Conservation (phyloP, 768 basidiomycete genomes). For the Lentinula guzmanii region DNA sequence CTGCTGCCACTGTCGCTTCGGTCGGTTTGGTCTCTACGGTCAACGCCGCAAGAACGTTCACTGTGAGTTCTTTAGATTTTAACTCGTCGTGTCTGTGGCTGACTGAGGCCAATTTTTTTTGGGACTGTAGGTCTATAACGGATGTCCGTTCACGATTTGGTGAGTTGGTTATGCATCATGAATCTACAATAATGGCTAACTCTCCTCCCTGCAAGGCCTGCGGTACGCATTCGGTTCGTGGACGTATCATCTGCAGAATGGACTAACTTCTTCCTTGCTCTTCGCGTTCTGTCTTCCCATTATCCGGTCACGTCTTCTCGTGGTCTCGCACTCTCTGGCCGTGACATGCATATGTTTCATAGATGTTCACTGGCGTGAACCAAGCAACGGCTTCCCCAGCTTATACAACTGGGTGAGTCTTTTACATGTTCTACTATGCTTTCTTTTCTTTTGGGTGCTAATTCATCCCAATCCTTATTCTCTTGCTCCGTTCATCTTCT, state of each 20-base stretch:
- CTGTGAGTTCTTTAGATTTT: background rate
- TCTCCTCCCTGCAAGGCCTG: background rate
- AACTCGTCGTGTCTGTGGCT: too few species aligned
- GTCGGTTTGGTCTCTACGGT: background rate
- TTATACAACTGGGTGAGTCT: conserved; percentile 20
- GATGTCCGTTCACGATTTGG: conserved; percentile 47
- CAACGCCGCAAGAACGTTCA: conserved; percentile 7
- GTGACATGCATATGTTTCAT: background rate
- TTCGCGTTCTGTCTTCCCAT: background rate
- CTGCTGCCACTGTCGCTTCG: background rate
- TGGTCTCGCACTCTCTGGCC: background rate
- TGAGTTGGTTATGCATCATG: conserved; percentile 12
- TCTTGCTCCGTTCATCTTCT: too few species aligned
- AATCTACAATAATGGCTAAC: conserved; percentile 24
- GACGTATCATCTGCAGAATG: background rate
- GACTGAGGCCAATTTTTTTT: too few species aligned
- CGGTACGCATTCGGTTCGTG: background rate
- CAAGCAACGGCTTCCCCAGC: conserved; percentile 29
- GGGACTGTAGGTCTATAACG: conserved; percentile 1
- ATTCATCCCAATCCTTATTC: background rate
- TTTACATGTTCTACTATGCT: background rate
- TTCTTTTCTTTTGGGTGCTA: background rate
- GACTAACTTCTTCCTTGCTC: background rate
- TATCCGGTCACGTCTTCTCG: background rate
- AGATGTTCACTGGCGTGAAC: conserved; percentile 38